phyloP scores from a whole-genome alignment of 2,329 filamentous ascomycete genomes.

The Pseudonectria foliicola region DNA sequence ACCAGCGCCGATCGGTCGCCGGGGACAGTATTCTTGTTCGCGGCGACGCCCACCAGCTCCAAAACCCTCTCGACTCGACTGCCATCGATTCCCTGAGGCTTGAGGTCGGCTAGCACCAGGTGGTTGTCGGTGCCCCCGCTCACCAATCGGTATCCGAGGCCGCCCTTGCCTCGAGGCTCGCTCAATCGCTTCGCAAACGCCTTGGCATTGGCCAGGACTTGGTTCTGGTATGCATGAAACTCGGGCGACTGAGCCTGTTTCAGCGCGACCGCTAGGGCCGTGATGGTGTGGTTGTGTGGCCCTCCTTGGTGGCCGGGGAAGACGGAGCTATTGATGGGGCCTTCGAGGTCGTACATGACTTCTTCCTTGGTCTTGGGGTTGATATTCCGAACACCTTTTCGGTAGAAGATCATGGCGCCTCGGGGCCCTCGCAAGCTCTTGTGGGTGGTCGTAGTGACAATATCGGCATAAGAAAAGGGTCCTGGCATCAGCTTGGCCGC shows the following conservation, averaged over 20 bases:
- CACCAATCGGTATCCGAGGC: conserved; percentile 81
- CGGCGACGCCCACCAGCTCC: conserved; percentile 89
- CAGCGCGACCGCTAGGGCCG: conserved; percentile 85
- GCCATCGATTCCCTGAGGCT: conserved; percentile 80
- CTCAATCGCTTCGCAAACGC: conserved; percentile 66
- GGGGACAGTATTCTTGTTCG: conserved; percentile 98
- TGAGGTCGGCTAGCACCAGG: conserved; percentile 86
- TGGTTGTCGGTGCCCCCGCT: conserved; percentile 96
- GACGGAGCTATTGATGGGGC: conserved; percentile 89
- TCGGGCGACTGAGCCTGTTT: conserved; percentile 87
- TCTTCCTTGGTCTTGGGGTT: conserved; percentile 83
- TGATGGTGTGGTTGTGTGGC: conserved; percentile 98
- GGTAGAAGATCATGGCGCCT: conserved; percentile 97
- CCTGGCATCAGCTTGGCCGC: conserved; percentile 86
- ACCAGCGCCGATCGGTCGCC: conserved; percentile 91
- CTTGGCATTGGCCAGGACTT: conserved; percentile 86
- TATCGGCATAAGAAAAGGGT: conserved; percentile 83
- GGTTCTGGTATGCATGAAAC: conserved; percentile 87
- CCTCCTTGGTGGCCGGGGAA: conserved; percentile 98
- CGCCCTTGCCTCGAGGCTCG: conserved; percentile 63
- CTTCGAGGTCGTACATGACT: conserved; percentile 82
- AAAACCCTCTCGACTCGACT: conserved; percentile 83
- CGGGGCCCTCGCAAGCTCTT: conserved; percentile 93
- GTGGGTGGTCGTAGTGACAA: conserved; percentile 97
- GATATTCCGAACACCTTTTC: conserved; percentile 77